phyloP scores from a whole-genome alignment of 1,284 basidiomycete genomes.

The Moesziomyces antarcticus region DNA sequence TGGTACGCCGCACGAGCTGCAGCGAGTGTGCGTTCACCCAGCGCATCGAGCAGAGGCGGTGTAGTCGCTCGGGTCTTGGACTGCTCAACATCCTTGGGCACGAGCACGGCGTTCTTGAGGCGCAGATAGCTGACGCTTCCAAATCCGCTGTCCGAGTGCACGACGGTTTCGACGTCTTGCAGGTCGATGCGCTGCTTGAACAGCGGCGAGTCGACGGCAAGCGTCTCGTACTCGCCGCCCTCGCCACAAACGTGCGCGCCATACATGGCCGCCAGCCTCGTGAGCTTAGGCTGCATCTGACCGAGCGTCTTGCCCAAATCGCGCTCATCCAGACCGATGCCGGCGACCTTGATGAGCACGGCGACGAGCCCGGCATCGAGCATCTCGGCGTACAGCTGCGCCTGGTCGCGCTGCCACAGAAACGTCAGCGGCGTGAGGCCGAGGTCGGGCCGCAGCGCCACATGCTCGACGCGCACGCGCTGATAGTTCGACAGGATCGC shows the following conservation, averaged over 20 bases:
- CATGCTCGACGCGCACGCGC: constrained; percentile 94
- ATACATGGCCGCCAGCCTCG: constrained; percentile 80
- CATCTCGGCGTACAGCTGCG: constrained; percentile 86
- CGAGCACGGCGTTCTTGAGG: constrained; percentile 45
- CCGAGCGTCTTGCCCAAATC: constrained; percentile 83
- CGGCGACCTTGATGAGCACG: constrained; percentile 94
- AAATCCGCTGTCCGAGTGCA: constrained; percentile 59
- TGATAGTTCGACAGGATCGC: constrained; percentile 99
- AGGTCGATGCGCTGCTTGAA: constrained; percentile 83
- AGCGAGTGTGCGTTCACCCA: constrained; percentile 32
- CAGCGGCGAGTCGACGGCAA: constrained; percentile 88
- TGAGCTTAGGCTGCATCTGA: constrained; percentile 80
- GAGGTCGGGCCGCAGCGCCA: constrained; percentile 73
- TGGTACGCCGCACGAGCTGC: constrained; percentile 7
- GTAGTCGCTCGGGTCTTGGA: constrained; percentile 1
- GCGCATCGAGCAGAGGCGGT: constrained; percentile 32
- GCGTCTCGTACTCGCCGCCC: constrained; percentile 96
- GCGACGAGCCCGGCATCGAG: constrained; percentile 81
- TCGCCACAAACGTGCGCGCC: constrained; percentile 96
- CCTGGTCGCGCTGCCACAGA: constrained; percentile 93
- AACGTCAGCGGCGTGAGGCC: constrained; percentile 84
- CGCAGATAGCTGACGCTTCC: constrained; percentile 63
- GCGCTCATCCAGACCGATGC: constrained; percentile 81
- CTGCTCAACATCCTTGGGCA: constrained; percentile 35
- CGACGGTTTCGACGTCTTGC: constrained; percentile 50